Evolutionary conservation across 495 filamentous ascomycete genomes (phyloP).

Genomic region (Lentithecium fluviatile): DNA sequence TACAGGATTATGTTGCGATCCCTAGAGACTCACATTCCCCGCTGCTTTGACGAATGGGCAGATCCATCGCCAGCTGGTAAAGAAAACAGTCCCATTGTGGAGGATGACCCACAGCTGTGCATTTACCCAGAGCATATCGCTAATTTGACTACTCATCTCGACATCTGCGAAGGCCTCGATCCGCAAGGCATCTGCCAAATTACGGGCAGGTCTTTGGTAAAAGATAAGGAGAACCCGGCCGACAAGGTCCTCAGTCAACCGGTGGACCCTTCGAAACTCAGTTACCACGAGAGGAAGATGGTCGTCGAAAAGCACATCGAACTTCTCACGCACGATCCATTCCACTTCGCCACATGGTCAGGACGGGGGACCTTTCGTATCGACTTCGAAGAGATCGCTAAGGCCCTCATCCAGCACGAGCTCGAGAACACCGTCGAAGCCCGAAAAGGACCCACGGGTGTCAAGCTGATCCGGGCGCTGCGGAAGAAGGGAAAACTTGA

Average conservation of each 20-base stretch:
- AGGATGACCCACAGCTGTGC: not conserved
- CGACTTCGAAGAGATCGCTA: constrained; percentile 68
- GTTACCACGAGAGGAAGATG: constrained; percentile 33
- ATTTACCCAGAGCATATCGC: constrained; percentile 16
- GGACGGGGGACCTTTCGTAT: constrained; percentile 75
- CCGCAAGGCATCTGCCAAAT: constrained; percentile 1
- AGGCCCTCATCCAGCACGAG: constrained; percentile 67
- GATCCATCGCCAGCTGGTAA: constrained; percentile 7
- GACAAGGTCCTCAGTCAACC: constrained; percentile 2
- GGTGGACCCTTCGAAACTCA: constrained; percentile 8
- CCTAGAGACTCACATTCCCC: constrained; percentile 64
- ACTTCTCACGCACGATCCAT: constrained; percentile 69
- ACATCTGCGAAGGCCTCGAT: constrained; percentile 31
- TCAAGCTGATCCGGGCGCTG: constrained; percentile 77
- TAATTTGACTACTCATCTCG: constrained; percentile 17
- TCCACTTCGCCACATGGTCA: constrained; percentile 62
- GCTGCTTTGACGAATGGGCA: constrained; percentile 56
- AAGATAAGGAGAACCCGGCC: not conserved
- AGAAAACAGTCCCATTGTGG: not conserved
- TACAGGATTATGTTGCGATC: constrained; percentile 70
- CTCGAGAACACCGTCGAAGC: constrained; percentile 74
- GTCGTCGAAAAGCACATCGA: constrained; percentile 75
- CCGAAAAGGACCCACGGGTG: constrained; percentile 68
- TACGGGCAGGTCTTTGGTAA: not conserved
- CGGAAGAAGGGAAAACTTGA: constrained; percentile 84